Percentiles rank a stretch among this genome's conserved stretches.
Evolutionary conservation across 73 alveolate species (phyloP).

Genomic region (Symbiodinium natans): DNA sequence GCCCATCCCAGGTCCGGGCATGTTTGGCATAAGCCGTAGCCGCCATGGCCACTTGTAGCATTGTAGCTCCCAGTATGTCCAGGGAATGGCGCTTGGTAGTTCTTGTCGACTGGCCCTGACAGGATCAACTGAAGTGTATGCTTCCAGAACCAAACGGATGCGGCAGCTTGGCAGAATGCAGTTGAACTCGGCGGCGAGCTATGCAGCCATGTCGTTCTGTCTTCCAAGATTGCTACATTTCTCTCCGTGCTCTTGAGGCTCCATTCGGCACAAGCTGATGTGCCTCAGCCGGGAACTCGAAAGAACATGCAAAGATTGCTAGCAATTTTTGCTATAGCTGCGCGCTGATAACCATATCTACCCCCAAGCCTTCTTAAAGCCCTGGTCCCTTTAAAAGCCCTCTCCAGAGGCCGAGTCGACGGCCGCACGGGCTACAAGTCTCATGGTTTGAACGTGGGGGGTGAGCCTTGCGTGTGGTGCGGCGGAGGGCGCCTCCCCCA

Average conservation of each 20-base stretch:
- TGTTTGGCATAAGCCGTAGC: neutral
- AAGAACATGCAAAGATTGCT: neutral
- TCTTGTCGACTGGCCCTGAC: neutral
- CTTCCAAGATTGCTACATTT: too few relatives aligned
- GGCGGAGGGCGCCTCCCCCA: slow-evolving; percentile 48
- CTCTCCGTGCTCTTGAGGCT: too few relatives aligned
- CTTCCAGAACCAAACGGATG: slow-evolving; percentile 67
- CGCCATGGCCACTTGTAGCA: too few relatives aligned
- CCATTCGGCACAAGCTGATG: slow-evolving; percentile 88
- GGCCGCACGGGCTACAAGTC: slow-evolving; percentile 45
- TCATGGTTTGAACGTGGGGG: slow-evolving; percentile 77
- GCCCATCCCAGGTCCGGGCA: neutral
- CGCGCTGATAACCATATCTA: too few relatives aligned
- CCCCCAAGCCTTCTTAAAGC: too few relatives aligned
- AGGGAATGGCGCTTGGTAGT: neutral
- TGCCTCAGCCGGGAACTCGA: slow-evolving; percentile 40
- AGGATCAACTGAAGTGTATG: slow-evolving; percentile 48
- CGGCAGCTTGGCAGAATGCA: neutral
- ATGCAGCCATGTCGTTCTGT: too few relatives aligned
- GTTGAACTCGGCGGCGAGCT: too few relatives aligned
- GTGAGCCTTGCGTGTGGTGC: slow-evolving; percentile 90
- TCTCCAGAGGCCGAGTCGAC: slow-evolving; percentile 49
- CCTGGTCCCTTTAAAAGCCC: too few relatives aligned
- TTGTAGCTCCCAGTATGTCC: neutral
- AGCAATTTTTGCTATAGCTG: too few relatives aligned